Evolutionary conservation across 148 eudicot genomes (phyloP).

Genomic region (Rhododendron molle): DNA sequence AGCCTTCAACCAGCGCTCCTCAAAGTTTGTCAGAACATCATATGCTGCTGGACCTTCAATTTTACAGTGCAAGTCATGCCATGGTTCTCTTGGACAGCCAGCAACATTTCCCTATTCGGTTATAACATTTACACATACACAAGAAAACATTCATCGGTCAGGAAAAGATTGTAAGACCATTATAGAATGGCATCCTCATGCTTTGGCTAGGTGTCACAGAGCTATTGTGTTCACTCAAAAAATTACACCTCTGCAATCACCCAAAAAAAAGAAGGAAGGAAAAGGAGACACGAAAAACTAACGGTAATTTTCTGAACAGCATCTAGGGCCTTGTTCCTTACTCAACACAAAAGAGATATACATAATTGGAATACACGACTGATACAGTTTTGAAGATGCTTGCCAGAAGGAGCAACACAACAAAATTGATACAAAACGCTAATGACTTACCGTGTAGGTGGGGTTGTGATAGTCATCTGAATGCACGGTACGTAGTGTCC

Average conservation of each 20-base stretch:
- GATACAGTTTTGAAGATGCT: not conserved
- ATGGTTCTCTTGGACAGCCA: constrained; percentile 96
- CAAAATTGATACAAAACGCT: not conserved
- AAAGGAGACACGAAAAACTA: not conserved
- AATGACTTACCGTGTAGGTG: constrained; percentile 51
- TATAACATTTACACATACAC: not conserved
- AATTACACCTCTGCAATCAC: not conserved
- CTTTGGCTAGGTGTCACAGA: not conserved
- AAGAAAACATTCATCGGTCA: not conserved
- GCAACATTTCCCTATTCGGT: constrained; percentile 55
- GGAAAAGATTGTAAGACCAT: not conserved
- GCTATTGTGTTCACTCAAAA: not conserved
- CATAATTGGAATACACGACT: not conserved
- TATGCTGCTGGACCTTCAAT: constrained; percentile 98
- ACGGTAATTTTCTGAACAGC: not conserved
- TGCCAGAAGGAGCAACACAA: not conserved
- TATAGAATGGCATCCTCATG: not conserved
- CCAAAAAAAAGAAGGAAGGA: not conserved
- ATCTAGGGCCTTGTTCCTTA: not conserved
- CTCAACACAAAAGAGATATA: not conserved
- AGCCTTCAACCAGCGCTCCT: constrained; percentile 92
- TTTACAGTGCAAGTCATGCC: constrained; percentile 96
- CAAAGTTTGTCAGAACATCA: constrained; percentile 82
- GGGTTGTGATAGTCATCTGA: constrained; percentile 89
- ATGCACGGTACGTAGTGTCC: constrained; percentile 60